Evolutionary conservation across 2,329 filamentous ascomycete genomes (phyloP), one percentile per base, ranked within the genome.

Genomic region (Aspergillus texensis): DNA sequence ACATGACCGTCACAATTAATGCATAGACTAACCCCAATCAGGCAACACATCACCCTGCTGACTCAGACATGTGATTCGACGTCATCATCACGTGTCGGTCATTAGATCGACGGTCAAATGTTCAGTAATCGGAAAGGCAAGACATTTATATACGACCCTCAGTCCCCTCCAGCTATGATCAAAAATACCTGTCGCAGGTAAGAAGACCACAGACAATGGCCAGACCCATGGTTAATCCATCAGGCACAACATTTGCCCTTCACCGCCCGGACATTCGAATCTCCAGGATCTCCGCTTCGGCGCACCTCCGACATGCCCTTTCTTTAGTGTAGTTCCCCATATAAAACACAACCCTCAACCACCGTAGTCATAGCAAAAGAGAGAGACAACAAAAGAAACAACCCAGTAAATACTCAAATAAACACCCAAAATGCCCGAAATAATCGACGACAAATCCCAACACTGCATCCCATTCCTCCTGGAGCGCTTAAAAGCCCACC

Each of bases 391-490:
- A n/a, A 3, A 16, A n/a, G 9, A 36, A 16, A 36, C 39, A 10
- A 8, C 39, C n/a, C 8, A 41, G 39, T 41, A 30, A 41, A 43
- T 0, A 50, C 4, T n/a, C 11, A 39, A 55, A 39, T 26, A 55
- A 16, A 10, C 50, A 30, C 1, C 36, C 9, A 67, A 72, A 48
- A 85, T 85, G 82, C 70, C 81, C 55, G 74, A 80, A 64, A 87
- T 92, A 67, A 72, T 89, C 71, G 91, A 94, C 80, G 91, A 94
- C 82, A 94, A 93, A 78, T 90, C 89, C 52, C 84, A 88, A 62
- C 84, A 92, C 75, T 93, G 90, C 80, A 86, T 94, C 67, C 89
- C 91, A 26, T 95, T 94, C 77, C 90, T 93, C 65, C 83, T 91
- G 41, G 80, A 85, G 45, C 86, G 84, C 53, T 81, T 92, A 62